Conservation (phyloP, 352 stramenopile species). For the Phytophthora podocarpi region DNA sequence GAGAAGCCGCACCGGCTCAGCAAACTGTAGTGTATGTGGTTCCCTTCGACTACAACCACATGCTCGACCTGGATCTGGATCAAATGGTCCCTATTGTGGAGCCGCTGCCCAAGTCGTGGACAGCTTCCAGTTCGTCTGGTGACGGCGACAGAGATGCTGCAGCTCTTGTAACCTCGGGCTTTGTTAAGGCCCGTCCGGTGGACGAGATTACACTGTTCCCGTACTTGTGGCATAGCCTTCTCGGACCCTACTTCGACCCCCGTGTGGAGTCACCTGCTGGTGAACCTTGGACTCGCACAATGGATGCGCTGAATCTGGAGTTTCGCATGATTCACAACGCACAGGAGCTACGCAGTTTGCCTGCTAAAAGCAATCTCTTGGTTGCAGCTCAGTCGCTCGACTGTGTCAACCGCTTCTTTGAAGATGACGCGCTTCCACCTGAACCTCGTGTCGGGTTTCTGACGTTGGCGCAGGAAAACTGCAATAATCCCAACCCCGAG, state of each 20-base stretch:
- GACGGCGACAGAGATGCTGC: slow-evolving; percentile 13
- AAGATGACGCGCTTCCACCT: slow-evolving; percentile 17
- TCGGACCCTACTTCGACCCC: slow-evolving; percentile 48
- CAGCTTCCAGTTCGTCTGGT: slow-evolving; percentile 12
- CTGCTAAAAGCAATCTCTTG: slow-evolving; percentile 45
- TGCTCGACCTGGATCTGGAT: slow-evolving; percentile 38
- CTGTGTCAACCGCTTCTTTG: slow-evolving; percentile 27
- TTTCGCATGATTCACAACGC: slow-evolving; percentile 50
- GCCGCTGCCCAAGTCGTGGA: slow-evolving; percentile 22
- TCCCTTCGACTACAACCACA: slow-evolving; percentile 45
- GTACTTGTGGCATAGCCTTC: slow-evolving; percentile 64
- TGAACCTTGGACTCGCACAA: slow-evolving; percentile 31
- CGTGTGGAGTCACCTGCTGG: slow-evolving; percentile 21
- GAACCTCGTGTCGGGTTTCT: slow-evolving; percentile 48
- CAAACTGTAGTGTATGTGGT: slow-evolving; percentile 54
- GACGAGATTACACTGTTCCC: slow-evolving; percentile 62
- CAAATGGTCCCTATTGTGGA: slow-evolving; percentile 39
- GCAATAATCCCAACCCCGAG: slow-evolving; percentile 50
- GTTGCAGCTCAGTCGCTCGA: slow-evolving; percentile 43
- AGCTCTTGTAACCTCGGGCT: slow-evolving; percentile 11
- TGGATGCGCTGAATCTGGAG: slow-evolving; percentile 37
- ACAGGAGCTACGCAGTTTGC: slow-evolving; percentile 36
- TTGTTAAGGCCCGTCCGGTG: slow-evolving; percentile 48
- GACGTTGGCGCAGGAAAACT: slow-evolving; percentile 56
- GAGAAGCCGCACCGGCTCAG: neutral